Conservation (phyloP, 2,329 filamentous ascomycete species). For the Cercospora beticola region DNA sequence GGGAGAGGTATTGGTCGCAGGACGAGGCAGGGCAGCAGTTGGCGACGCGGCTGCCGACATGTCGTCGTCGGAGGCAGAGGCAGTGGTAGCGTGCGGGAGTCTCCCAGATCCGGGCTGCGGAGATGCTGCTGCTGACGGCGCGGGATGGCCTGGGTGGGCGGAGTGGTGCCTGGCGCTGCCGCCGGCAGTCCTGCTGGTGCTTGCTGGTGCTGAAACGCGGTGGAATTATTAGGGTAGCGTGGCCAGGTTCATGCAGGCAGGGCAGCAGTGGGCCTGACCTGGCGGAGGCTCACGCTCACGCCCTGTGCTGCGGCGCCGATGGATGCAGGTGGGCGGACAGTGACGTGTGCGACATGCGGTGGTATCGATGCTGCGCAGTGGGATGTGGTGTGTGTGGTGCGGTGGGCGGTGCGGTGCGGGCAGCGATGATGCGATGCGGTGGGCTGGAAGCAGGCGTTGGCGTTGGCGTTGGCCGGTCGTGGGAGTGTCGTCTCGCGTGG, state of each 20-base stretch:
- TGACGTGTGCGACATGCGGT: background rate
- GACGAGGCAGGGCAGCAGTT: constrained; percentile 48
- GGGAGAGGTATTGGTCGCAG: constrained; percentile 49
- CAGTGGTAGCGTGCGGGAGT: background rate
- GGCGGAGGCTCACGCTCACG: background rate
- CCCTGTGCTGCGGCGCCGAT: background rate
- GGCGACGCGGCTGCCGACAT: constrained; percentile 49
- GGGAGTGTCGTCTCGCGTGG: background rate
- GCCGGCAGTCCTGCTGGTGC: background rate
- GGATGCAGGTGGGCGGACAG: background rate
- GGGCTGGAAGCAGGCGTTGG: background rate
- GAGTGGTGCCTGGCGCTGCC: background rate
- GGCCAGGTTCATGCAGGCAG: background rate
- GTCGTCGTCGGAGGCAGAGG: background rate
- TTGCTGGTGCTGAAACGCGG: constrained; percentile 4
- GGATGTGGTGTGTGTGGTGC: background rate
- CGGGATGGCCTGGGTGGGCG: background rate
- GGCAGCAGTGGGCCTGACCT: background rate
- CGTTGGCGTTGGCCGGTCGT: background rate
- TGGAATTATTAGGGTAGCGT: background rate
- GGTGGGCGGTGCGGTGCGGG: background rate
- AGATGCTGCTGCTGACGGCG: background rate
- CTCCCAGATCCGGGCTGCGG: background rate
- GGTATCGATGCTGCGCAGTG: background rate
- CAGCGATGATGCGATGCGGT: background rate